Base-by-base conservation (phyloP, 306 rosid genomes). In the Lupinus albus region DNA sequence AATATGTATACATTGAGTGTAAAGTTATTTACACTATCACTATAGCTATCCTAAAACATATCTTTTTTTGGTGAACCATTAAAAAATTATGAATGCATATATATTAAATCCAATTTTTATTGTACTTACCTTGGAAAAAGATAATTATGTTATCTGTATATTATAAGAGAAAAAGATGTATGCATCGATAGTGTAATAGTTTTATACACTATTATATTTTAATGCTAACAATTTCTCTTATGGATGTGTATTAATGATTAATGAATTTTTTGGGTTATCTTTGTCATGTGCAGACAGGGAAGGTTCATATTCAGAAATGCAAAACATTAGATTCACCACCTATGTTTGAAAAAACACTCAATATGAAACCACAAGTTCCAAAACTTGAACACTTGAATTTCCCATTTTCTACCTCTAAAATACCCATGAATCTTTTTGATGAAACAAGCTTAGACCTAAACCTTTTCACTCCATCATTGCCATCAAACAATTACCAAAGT, bases 201-300 rank as follows among this genome's bases (percentile, higher is more conserved):
- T n/a, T n/a, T n/a, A n/a, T n/a, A n/a, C n/a, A n/a, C n/a, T n/a
- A n/a, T n/a, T n/a, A n/a, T n/a, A n/a, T n/a, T n/a, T n/a, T n/a
- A n/a, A n/a, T n/a, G n/a, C n/a, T n/a, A n/a, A n/a, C n/a, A n/a
- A n/a, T n/a, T n/a, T 16, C 9, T 33, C 8, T 16, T 8, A 20
- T 68, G 21, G n/a, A 45, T 7, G 1, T 15, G n/a, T n/a, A n/a
- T 0, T 62, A 30, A 46, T 56, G 41, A 3, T n/a, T n/a, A n/a
- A n/a, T n/a, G n/a, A n/a, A 7, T 7, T 18, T 28, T 14, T 0
- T 7, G 53, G 8, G 47, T 76, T 30, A 16, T 30, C 6, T 20
- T 39, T 6, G 3, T 38, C 12, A 13, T 83, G 25, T 80, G 80
- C 92, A 94, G 99, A 90, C 97, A 53, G 99, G 99, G 67, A 90